Percentiles rank a stretch among this genome's conserved stretches.
Evolutionary conservation across 2,329 filamentous ascomycete genomes (phyloP).

Genomic region (Penicillium capsulatum): DNA sequence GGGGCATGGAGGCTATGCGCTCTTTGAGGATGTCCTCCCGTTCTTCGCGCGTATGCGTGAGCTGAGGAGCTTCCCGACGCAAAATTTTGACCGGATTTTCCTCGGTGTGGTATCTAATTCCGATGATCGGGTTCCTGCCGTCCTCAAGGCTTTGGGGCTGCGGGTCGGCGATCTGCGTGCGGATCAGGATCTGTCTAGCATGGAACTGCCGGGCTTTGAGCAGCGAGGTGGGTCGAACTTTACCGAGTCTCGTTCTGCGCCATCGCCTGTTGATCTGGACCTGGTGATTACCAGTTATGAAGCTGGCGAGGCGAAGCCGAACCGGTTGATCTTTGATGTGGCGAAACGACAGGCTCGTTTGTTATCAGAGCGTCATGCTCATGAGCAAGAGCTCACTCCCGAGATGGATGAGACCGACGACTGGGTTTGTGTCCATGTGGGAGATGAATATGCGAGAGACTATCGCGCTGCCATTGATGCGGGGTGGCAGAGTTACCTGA

Average conservation of each 20-base stretch:
- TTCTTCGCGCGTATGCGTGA: slow-evolving; percentile 35
- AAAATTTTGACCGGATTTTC: slow-evolving; percentile 36
- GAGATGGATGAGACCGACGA: slow-evolving; percentile 8
- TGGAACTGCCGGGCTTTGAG: slow-evolving; percentile 26
- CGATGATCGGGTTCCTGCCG: slow-evolving; percentile 41
- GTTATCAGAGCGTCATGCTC: slow-evolving; percentile 5
- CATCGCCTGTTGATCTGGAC: slow-evolving; percentile 34
- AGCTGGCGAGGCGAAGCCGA: slow-evolving; percentile 44
- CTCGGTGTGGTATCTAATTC: slow-evolving; percentile 47
- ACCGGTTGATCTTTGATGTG: slow-evolving; percentile 38
- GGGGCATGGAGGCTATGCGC: slow-evolving; percentile 37
- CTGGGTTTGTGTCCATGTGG: slow-evolving; percentile 41
- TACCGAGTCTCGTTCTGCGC: background rate
- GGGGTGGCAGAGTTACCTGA: slow-evolving; percentile 37
- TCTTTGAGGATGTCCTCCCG: slow-evolving; percentile 38
- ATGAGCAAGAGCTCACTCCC: background rate
- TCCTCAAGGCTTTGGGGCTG: slow-evolving; percentile 40
- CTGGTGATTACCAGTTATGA: slow-evolving; percentile 47
- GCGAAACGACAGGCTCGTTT: slow-evolving; percentile 31
- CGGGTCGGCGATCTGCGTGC: slow-evolving; percentile 34
- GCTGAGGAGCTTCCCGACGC: slow-evolving; percentile 3
- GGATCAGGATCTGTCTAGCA: slow-evolving; percentile 28
- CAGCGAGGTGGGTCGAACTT: slow-evolving; percentile 3
- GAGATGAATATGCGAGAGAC: slow-evolving; percentile 44
- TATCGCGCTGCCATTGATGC: slow-evolving; percentile 36